These are phyloP conservation scores for Penicillium bialowiezense DNA, from an alignment of 495 filamentous ascomycete genomes.

Conservation along the genomic window DNA sequence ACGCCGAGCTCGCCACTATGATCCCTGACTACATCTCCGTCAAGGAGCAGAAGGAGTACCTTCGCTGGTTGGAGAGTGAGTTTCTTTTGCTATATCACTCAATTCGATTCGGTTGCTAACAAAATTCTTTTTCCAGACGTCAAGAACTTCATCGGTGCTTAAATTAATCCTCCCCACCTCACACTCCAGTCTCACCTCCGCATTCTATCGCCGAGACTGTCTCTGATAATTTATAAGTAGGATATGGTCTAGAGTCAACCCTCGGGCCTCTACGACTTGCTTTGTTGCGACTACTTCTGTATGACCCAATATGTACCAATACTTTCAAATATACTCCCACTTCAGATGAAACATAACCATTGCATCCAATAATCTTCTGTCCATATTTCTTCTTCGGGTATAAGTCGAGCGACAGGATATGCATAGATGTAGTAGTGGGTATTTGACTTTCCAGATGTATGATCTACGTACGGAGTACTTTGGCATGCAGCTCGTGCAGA, in stretches of 20 bases:
- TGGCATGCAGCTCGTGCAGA: no score
- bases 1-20: slow-evolving; percentile 82
- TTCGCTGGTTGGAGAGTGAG: slow-evolving; percentile 80
- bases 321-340: slow-evolving; percentile 4
- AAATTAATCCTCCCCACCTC: slow-evolving; percentile 22
- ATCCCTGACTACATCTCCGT: slow-evolving; percentile 95
- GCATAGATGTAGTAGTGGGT: no score
- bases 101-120: slow-evolving; percentile 12
- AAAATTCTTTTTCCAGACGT: slow-evolving; percentile 44
- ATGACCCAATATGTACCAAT: slow-evolving; percentile 6
- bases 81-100: slow-evolving; percentile 10
- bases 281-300: not conserved
- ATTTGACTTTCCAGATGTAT: no score
- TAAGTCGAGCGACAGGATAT: no score
- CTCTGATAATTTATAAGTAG: not conserved
- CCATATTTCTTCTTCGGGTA: no score
- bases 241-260: not conserved
- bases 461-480: no score
- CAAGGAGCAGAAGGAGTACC: slow-evolving; percentile 99
- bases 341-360: slow-evolving; percentile 1
- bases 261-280: not conserved
- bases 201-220: no score
- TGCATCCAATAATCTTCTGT: no score
- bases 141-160: slow-evolving; percentile 73
- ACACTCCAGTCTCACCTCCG: no score